Evolutionary conservation across 2,329 filamentous ascomycete species (phyloP), one percentile per base, ranked within the genome.

Genomic region (Aspergillus piperis): DNA sequence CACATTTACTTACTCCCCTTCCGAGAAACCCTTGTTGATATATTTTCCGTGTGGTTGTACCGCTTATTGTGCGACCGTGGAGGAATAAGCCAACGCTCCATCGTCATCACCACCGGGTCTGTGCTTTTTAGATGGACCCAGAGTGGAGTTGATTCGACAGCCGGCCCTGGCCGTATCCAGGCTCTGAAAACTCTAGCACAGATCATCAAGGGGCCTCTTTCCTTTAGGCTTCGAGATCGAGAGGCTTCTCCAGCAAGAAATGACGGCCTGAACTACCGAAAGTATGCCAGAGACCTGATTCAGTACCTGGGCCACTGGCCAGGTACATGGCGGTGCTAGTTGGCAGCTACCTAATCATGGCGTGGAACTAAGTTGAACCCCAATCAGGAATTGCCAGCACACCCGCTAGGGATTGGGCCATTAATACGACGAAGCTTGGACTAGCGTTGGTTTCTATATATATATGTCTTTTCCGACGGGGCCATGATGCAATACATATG

Each of bases 351-450:
- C 53, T 44, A 25, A 55, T 47, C 25, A 47, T 55, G 53, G 42
- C 53, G 23, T 32, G 53, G 53, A 41, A 36, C 53, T 47, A 50
- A 36, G 32, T 36, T 36, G 11, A 58, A 50, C 36, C 49, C 56
- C 39, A 25, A 19, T n/a, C 49, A 48, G 56, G 23, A 36, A 19
- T 39, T 32, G 57, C 57, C 57, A 58, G 57, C 57, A 52, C 57
- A 58, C 48, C 48, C 25, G 41, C 42, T 25, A 15, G 10, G 53
- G 53, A 55, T 55, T 55, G 53, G 53, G 53, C 39, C 53, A 55
- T 55, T 19, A 41, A 41, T 8, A 21, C 38, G 56, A 19, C 57
- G 48, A 32, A 48, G 41, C 39, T 38, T 53, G 39, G 19, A 47
- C 49, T 52, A 58, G 27, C 41, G 51, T 39, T 47, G 50, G 39